A percentile compares a stretch with the other conserved stretches of the same genome.
These are phyloP conservation scores for Exidia glandulosa DNA, from an alignment of 768 basidiomycete genomes.

Conservation along the genomic window DNA sequence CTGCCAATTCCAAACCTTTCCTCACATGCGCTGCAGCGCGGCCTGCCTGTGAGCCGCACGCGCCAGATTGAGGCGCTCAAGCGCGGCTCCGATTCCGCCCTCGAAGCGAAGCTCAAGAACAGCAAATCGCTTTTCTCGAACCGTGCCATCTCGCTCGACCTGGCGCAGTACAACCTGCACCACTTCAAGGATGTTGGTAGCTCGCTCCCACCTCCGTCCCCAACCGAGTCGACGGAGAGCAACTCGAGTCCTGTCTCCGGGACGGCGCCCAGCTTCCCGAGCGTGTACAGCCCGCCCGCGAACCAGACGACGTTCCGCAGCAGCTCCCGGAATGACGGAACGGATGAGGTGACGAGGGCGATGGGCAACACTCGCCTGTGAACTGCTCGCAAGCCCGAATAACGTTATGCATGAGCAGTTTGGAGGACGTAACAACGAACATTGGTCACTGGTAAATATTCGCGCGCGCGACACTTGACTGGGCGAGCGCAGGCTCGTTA, in stretches of 20 bases:
- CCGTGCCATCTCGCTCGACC: slow-evolving; percentile 81
- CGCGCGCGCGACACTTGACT: too few relatives aligned
- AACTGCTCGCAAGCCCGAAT: background rate
- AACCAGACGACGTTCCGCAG: background rate
- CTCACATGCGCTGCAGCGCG: slow-evolving; percentile 42
- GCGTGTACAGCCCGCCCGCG: slow-evolving; percentile 61
- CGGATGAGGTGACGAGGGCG: background rate
- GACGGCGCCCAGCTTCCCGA: slow-evolving; percentile 73
- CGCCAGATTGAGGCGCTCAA: slow-evolving; percentile 64
- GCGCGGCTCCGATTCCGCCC: slow-evolving; percentile 72
- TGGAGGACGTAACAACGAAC: too few relatives aligned
- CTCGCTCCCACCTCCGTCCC: slow-evolving; percentile 56
- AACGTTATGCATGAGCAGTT: too few relatives aligned
- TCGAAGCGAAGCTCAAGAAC: slow-evolving; percentile 71
- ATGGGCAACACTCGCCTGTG: background rate
- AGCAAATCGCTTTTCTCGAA: slow-evolving; percentile 78
- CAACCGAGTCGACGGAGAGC: slow-evolving; percentile 66
- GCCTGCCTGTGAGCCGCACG: slow-evolving; percentile 48
- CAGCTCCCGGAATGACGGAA: background rate
- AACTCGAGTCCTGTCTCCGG: slow-evolving; percentile 71
- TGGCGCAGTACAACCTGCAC: slow-evolving; percentile 45
- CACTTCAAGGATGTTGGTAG: background rate
- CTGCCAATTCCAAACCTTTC: slow-evolving; percentile 3
- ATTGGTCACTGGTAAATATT: too few relatives aligned
- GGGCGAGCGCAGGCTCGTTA: too few relatives aligned